A percentile compares a stretch with the other conserved stretches of the same genome.
These are phyloP conservation scores for Fusarium duplospermum DNA, from an alignment of 2,329 filamentous ascomycete genomes.

Conservation along the genomic window DNA sequence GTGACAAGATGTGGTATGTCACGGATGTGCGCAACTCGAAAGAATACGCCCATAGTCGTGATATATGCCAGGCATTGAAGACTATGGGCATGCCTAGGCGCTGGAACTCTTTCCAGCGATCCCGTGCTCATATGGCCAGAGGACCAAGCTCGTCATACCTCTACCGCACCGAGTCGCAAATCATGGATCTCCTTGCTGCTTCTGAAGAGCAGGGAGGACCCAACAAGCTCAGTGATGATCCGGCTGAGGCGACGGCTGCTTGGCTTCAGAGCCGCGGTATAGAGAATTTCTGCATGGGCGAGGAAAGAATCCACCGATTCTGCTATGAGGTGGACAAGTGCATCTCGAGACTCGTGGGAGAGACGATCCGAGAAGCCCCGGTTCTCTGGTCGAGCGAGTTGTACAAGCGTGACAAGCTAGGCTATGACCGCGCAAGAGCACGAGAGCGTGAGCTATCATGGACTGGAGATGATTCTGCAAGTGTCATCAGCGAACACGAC, in stretches of 20 bases:
- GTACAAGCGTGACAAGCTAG: constrained; percentile 79
- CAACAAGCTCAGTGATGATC: constrained; percentile 96
- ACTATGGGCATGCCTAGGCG: constrained; percentile 82
- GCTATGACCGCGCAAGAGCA: constrained; percentile 61
- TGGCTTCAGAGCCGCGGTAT: constrained; percentile 87
- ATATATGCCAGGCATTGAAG: constrained; percentile 88
- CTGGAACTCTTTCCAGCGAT: constrained; percentile 63
- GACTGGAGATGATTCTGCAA: constrained; percentile 62
- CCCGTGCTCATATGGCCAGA: constrained; percentile 60
- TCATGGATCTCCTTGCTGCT: constrained; percentile 88
- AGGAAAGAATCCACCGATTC: constrained; percentile 94
- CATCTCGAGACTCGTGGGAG: constrained; percentile 85
- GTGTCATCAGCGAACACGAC: constrained; percentile 67
- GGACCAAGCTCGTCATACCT: constrained; percentile 71
- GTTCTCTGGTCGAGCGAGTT: constrained; percentile 94
- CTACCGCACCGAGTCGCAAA: constrained; percentile 83
- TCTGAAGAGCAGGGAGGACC: constrained; percentile 86
- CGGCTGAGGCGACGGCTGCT: constrained; percentile 83
- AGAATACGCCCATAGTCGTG: constrained; percentile 86
- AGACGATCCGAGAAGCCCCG: constrained; percentile 84
- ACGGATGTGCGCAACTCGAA: constrained; percentile 92
- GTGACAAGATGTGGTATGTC: constrained; percentile 99
- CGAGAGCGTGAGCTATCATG: constrained; percentile 62
- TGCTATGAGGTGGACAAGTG: constrained; percentile 90
- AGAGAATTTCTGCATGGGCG: constrained; percentile 93